These are phyloP conservation scores for Tolypocladium inflatum DNA, from an alignment of 2,329 filamentous ascomycete species.

Conservation along the genomic window DNA sequence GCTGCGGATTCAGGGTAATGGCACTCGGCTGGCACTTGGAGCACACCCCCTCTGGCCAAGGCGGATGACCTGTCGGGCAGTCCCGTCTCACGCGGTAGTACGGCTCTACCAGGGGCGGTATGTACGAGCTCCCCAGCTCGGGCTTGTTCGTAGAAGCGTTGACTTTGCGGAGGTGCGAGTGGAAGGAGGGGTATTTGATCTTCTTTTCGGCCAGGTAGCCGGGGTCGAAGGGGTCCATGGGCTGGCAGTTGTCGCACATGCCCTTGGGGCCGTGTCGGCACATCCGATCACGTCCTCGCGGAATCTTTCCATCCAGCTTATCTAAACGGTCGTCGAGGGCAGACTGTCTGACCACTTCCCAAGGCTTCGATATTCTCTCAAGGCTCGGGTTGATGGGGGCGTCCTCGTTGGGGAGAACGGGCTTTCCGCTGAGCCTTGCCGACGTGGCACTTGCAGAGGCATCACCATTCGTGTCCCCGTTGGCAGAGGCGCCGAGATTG, in stretches of 20 bases:
- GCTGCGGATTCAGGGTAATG: conserved; percentile 87
- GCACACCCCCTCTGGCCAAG: conserved; percentile 94
- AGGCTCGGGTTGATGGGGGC: conserved; percentile 64
- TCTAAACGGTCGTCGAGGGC: conserved; percentile 80
- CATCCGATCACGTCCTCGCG: conserved; percentile 73
- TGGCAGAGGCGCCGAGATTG: conserved; percentile 41
- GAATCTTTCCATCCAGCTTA: conserved; percentile 81
- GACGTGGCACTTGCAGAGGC: conserved; percentile 33
- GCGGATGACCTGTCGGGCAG: conserved; percentile 86
- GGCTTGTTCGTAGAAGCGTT: conserved; percentile 96
- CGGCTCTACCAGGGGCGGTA: conserved; percentile 87
- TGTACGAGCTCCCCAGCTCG: conserved; percentile 87
- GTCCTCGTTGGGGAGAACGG: conserved; percentile 60
- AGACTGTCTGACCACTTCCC: conserved; percentile 87
- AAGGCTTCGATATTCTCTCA: conserved; percentile 36
- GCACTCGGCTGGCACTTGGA: conserved; percentile 97
- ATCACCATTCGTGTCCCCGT: conserved; percentile 24
- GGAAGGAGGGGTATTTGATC: conserved; percentile 97
- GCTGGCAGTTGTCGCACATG: conserved; percentile 99
- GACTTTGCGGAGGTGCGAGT: conserved; percentile 87
- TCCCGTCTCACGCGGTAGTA: conserved; percentile 83
- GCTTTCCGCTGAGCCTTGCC: conserved; percentile 69
- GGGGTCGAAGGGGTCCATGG: conserved; percentile 85
- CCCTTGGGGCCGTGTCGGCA: conserved; percentile 93
- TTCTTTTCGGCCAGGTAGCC: conserved; percentile 88